phyloP scores from a whole-genome alignment of 2,329 filamentous ascomycete genomes.

The Colletotrichum lupini region DNA sequence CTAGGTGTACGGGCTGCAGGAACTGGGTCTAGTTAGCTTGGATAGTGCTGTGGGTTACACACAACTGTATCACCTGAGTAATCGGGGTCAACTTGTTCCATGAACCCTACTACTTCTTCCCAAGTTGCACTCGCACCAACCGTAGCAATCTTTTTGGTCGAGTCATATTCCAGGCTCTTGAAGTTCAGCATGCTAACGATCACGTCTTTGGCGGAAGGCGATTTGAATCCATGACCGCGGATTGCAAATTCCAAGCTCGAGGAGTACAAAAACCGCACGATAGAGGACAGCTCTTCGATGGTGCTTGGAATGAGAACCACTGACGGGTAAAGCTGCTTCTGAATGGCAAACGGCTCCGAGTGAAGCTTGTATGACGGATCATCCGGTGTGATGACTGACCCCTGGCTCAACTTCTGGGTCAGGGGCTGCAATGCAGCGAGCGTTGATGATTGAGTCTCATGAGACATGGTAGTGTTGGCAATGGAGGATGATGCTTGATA shows the following conservation, averaged over 20 bases:
- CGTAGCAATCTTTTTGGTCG: conserved; percentile 14
- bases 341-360: conserved; percentile 16
- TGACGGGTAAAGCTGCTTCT: conserved; percentile 8
- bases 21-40: neutral
- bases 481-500: neutral
- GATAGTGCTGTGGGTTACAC: neutral
- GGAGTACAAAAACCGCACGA: conserved; percentile 6
- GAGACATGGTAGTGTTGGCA: neutral
- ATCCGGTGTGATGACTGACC: neutral
- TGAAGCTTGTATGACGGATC: conserved; percentile 4
- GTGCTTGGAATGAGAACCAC: conserved; percentile 10
- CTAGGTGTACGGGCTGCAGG: conserved; percentile 14
- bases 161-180: conserved; percentile 15
- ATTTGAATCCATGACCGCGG: conserved; percentile 26
- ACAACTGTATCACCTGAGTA: neutral
- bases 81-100: conserved; percentile 13
- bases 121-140: conserved; percentile 21
- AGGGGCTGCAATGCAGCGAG: neutral
- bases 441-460: neutral
- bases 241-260: conserved; percentile 15
- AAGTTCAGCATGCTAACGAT: conserved; percentile 24
- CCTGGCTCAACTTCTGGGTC: neutral
- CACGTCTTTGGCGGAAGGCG: conserved; percentile 9
- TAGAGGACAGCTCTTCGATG: neutral
- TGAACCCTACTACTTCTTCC: conserved; percentile 17